Evolutionary conservation across 352 stramenopile genomes (phyloP).

Genomic region (Globisporangium viniferum): DNA sequence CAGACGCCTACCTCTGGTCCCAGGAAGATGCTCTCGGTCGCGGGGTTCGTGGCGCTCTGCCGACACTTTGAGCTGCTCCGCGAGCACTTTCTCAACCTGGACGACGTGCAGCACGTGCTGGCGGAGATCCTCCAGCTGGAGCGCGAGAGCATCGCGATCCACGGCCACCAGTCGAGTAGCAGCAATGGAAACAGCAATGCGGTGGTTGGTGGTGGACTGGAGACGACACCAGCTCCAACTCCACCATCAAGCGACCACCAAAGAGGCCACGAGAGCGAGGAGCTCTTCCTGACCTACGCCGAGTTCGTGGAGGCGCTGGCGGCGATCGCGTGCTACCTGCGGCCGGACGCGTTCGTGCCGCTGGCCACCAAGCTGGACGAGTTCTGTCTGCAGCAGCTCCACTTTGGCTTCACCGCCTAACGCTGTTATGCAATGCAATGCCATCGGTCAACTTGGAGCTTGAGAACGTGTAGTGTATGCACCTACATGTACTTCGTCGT

Average conservation of each 20-base stretch:
- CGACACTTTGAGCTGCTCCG: slow-evolving; percentile 53
- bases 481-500: not conserved
- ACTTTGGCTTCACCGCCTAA: slow-evolving; percentile 15
- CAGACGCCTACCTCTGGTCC: too few relatives aligned
- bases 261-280: slow-evolving; percentile 19
- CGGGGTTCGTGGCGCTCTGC: slow-evolving; percentile 42
- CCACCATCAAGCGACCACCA: not conserved
- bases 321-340: slow-evolving; percentile 57
- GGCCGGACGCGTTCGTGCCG: slow-evolving; percentile 56
- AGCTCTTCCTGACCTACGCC: slow-evolving; percentile 46
- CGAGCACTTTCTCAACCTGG: slow-evolving; percentile 56
- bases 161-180: not conserved
- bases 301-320: slow-evolving; percentile 61
- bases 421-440: not conserved
- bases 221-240: not conserved
- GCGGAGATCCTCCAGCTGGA: slow-evolving; percentile 60
- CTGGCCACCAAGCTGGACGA: slow-evolving; percentile 52
- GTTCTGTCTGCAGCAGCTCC: slow-evolving; percentile 44
- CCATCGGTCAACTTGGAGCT: not conserved
- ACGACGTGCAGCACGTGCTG: slow-evolving; percentile 60
- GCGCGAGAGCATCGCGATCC: slow-evolving; percentile 37
- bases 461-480: not conserved
- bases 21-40: slow-evolving; percentile 41
- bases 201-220: not conserved
- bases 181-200: not conserved